Conservation (phyloP, 768 basidiomycete species). For the Hericium rajendrae region DNA sequence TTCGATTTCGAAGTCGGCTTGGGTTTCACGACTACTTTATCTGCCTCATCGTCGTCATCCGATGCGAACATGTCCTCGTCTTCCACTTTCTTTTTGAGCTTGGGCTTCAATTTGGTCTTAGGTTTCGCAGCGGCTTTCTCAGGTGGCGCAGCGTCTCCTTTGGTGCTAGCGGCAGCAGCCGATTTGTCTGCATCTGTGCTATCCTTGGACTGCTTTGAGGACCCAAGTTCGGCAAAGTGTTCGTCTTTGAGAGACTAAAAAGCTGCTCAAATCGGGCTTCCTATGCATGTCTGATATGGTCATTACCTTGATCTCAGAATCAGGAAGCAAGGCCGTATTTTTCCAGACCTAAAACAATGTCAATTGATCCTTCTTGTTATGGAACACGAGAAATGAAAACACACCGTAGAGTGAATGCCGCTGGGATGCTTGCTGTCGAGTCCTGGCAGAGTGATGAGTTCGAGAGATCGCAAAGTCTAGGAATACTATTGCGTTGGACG, state of each 20-base stretch:
- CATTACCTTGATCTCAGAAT: slow-evolving; percentile 53
- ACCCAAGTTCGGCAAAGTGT: slow-evolving; percentile 40
- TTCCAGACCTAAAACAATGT: slow-evolving; percentile 49
- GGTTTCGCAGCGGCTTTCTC: not conserved
- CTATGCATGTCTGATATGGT: not conserved
- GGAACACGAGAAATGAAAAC: slow-evolving; percentile 10
- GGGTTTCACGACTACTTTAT: not conserved
- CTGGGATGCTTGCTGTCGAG: slow-evolving; percentile 72
- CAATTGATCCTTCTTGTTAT: too few relatives aligned
- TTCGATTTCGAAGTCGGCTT: not conserved
- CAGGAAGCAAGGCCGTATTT: slow-evolving; percentile 45
- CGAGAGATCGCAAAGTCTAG: not conserved
- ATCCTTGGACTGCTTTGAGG: slow-evolving; percentile 20
- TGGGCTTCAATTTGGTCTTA: slow-evolving; percentile 36
- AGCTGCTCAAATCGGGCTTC: not conserved
- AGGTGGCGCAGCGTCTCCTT: slow-evolving; percentile 1
- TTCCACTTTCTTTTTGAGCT: slow-evolving; percentile 33
- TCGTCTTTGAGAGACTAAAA: slow-evolving; percentile 52
- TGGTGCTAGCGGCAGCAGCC: not conserved
- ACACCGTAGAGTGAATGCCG: slow-evolving; percentile 60
- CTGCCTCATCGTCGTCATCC: slow-evolving; percentile 25
- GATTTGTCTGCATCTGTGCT: slow-evolving; percentile 4
- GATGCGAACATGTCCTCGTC: slow-evolving; percentile 52
- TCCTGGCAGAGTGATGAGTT: slow-evolving; percentile 26
- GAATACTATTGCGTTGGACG: not conserved